These are phyloP conservation scores for Pogostemon cablin DNA, from an alignment of 257 asterid species.

Conservation along the genomic window DNA sequence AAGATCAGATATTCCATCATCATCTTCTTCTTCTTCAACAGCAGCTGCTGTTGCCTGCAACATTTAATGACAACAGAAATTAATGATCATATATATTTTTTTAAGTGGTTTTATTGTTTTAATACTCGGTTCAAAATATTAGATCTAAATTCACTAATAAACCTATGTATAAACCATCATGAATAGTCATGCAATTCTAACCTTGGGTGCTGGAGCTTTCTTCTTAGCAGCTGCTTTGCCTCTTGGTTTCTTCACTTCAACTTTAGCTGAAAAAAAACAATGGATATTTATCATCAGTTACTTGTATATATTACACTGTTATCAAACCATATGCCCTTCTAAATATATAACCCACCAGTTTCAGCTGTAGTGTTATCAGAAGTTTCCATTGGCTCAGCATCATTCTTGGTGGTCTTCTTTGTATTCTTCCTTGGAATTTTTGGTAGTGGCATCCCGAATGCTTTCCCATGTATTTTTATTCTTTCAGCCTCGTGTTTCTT, in stretches of 20 bases:
- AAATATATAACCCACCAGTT: slow-evolving; percentile 46
- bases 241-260: slow-evolving; percentile 60
- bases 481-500: slow-evolving; percentile 50
- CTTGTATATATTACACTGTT: not conserved
- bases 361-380: slow-evolving; percentile 46
- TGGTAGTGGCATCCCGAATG: slow-evolving; percentile 35
- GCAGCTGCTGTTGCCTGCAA: slow-evolving; percentile 52
- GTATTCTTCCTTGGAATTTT: slow-evolving; percentile 57
- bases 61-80: slow-evolving; percentile 18
- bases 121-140: not conserved
- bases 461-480: slow-evolving; percentile 37
- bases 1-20: slow-evolving; percentile 64
- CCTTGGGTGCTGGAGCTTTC: slow-evolving; percentile 86
- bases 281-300: not conserved
- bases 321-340: not conserved
- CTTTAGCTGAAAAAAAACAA: slow-evolving; percentile 41
- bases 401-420: slow-evolving; percentile 53
- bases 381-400: slow-evolving; percentile 63
- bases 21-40: slow-evolving; percentile 61
- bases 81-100: not conserved
- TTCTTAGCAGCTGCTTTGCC: slow-evolving; percentile 60
- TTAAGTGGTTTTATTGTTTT: not conserved
- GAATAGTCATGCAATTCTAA: slow-evolving; percentile 24
- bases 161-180: not conserved
- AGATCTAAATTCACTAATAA: no score